phyloP scores from a whole-genome alignment of 2,329 filamentous ascomycete species.

The Penicillium corylophilum region DNA sequence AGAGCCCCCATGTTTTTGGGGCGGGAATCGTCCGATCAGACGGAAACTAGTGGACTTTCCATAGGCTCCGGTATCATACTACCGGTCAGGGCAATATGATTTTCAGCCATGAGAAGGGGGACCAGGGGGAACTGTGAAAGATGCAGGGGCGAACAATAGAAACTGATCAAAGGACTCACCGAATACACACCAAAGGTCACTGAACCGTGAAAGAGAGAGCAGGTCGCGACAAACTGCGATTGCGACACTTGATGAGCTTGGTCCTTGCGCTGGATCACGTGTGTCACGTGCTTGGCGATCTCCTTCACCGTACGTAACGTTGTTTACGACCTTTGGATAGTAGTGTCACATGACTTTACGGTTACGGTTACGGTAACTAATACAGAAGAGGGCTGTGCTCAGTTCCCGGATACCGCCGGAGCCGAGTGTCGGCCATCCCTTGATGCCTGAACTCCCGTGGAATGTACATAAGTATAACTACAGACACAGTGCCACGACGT shows the following conservation, averaged over 20 bases:
- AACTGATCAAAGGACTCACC: background rate
- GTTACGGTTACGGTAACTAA: background rate
- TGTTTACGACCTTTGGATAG: background rate
- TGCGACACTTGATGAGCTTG: slow-evolving; percentile 2
- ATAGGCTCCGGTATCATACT: slow-evolving; percentile 1
- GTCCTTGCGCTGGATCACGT: background rate
- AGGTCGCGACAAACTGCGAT: background rate
- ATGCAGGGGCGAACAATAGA: background rate
- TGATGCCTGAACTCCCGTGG: background rate
- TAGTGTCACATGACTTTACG: background rate
- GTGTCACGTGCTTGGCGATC: background rate
- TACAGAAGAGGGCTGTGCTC: slow-evolving; percentile 7
- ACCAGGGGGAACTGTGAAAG: background rate
- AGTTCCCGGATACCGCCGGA: slow-evolving; percentile 22
- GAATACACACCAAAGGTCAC: background rate
- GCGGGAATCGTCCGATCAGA: slow-evolving; percentile 21
- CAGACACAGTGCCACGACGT: background rate
- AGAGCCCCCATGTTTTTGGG: slow-evolving; percentile 6
- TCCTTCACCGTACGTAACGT: background rate
- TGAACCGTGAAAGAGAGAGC: background rate
- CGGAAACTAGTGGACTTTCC: slow-evolving; percentile 15
- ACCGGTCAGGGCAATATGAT: slow-evolving; percentile 15
- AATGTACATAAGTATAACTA: background rate
- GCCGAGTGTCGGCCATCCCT: slow-evolving; percentile 2
- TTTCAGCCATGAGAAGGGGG: background rate